phyloP scores from a whole-genome alignment of 202 grass and related monocot species.

The Dendrocalamus latiflorus region DNA sequence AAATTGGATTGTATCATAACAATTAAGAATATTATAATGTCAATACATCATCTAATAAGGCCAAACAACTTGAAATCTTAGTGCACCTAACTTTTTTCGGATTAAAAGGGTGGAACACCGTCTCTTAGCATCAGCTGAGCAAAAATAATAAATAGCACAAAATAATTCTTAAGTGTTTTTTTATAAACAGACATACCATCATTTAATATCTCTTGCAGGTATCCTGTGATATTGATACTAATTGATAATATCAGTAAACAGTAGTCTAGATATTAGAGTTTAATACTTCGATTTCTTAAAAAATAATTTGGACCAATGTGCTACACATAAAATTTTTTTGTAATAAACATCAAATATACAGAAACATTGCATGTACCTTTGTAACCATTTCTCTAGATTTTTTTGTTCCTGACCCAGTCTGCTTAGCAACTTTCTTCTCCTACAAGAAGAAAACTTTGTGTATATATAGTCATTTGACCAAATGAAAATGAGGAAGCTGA shows the following conservation, averaged over 20 bases:
- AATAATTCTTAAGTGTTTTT: not conserved
- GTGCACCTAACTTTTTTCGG: not conserved
- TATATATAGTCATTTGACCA: no score
- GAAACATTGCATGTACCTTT: slow-evolving; percentile 1
- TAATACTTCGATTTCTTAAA: not conserved
- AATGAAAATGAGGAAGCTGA: not conserved
- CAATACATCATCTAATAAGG: not conserved
- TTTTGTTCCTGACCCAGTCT: not conserved
- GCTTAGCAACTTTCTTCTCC: not conserved
- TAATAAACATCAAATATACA: not conserved
- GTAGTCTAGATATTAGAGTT: not conserved
- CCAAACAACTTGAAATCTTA: not conserved
- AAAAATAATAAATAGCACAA: not conserved
- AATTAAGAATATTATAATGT: no score
- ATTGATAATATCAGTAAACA: not conserved
- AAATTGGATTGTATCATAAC: no score
- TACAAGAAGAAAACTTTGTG: not conserved
- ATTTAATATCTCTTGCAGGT: not conserved
- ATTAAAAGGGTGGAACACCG: not conserved
- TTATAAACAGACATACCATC: not conserved
- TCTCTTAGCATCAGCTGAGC: not conserved
- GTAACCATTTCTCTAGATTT: not conserved
- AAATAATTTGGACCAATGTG: not conserved
- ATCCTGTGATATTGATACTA: not conserved
- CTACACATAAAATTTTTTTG: not conserved